These are phyloP conservation scores for Xylaria palmicola DNA, from an alignment of 495 filamentous ascomycete genomes.

Conservation along the genomic window DNA sequence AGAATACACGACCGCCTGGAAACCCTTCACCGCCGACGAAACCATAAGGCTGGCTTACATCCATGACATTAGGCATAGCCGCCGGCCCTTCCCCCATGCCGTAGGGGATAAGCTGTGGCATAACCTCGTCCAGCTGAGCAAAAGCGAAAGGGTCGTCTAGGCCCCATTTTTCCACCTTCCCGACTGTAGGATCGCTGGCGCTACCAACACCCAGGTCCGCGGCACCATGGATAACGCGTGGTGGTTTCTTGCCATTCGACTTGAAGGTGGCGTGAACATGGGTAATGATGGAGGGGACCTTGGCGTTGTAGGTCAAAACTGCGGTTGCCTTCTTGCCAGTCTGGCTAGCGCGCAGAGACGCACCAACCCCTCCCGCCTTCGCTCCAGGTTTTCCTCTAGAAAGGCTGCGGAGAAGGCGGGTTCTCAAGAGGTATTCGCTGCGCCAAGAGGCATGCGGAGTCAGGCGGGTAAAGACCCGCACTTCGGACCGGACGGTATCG, in stretches of 20 bases:
- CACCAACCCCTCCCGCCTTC: constrained; percentile 37
- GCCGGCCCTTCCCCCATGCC: constrained; percentile 75
- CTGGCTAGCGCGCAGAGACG: constrained; percentile 46
- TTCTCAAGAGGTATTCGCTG: constrained; percentile 87
- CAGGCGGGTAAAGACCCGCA: constrained; percentile 72
- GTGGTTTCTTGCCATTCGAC: constrained; percentile 63
- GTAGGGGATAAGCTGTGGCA: constrained; percentile 70
- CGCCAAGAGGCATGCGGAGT: constrained; percentile 83
- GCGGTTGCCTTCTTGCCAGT: constrained; percentile 53
- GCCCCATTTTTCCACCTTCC: constrained; percentile 84
- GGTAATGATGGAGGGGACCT: constrained; percentile 70
- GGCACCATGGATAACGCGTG: constrained; percentile 77
- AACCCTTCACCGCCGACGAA: constrained; percentile 82
- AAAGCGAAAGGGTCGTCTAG: constrained; percentile 71
- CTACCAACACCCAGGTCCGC: constrained; percentile 71
- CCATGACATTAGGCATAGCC: constrained; percentile 80
- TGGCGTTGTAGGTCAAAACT: constrained; percentile 75
- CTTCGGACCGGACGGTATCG: constrained; percentile 58
- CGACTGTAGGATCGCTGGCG: constrained; percentile 70
- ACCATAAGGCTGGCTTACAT: constrained; percentile 80
- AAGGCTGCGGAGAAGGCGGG: constrained; percentile 77
- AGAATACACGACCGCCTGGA: constrained; percentile 76
- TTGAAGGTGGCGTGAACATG: constrained; percentile 72
- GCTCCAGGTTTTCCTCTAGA: constrained; percentile 64
- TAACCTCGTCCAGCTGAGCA: constrained; percentile 71